A percentile compares a stretch with the other conserved stretches of the same genome.
Evolutionary conservation across 805 yeast genomes (phyloP).

Genomic region (Kodamaea kaohsiungensis): DNA sequence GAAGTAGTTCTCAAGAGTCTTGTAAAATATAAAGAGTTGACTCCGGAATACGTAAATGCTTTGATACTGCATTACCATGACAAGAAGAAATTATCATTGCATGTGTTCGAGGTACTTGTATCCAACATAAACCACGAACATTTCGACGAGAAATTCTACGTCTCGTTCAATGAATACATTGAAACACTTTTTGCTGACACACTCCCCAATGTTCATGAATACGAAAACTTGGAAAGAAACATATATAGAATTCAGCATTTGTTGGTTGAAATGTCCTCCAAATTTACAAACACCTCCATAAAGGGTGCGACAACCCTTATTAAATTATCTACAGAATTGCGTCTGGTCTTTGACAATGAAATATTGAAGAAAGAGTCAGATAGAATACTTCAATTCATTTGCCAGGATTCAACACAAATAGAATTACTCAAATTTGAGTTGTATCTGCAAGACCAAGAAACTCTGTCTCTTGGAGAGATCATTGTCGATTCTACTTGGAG

Average conservation of each 20-base stretch:
- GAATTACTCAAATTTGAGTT: conserved; percentile 1
- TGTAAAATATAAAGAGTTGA: conserved; percentile 13
- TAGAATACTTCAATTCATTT: neutral
- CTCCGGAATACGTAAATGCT: conserved; percentile 17
- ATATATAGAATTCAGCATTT: conserved; percentile 23
- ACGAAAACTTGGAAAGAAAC: conserved; percentile 29
- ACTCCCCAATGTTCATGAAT: conserved; percentile 39
- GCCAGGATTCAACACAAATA: neutral
- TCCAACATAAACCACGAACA: neutral
- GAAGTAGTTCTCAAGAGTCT: conserved; percentile 15
- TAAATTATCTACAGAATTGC: conserved; percentile 26
- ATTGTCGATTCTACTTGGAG: neutral
- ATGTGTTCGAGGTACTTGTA: conserved; percentile 16
- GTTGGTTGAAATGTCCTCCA: conserved; percentile 4
- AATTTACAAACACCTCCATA: neutral
- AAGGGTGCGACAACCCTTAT: conserved; percentile 4
- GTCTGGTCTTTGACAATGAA: conserved; percentile 12
- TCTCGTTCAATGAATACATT: conserved; percentile 23
- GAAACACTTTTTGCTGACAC: conserved; percentile 28
- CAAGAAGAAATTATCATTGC: conserved; percentile 13
- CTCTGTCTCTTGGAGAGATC: neutral
- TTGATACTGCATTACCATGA: conserved; percentile 16
- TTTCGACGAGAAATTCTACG: conserved; percentile 24
- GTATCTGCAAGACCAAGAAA: conserved; percentile 4
- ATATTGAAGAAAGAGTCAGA: conserved; percentile 1